Conservation (phyloP, 2,329 filamentous ascomycete species). For the Magnaporthales sp. region DNA sequence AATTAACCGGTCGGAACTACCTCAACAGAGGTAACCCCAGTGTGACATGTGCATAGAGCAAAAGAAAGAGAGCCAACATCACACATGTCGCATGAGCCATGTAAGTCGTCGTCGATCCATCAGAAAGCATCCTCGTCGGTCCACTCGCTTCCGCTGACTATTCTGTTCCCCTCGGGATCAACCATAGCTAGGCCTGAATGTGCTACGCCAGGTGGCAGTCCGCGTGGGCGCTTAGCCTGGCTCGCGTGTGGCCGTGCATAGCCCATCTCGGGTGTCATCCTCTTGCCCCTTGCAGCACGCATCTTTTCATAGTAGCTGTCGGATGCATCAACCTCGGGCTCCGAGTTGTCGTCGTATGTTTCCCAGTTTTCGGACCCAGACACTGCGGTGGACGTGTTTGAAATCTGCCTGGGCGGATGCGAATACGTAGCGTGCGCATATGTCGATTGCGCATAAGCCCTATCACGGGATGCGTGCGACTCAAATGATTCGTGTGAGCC, state of each 20-base stretch:
- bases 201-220: constrained; percentile 36
- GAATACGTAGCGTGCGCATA: constrained; percentile 31
- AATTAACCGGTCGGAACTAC: background rate
- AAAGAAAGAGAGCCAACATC: background rate
- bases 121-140: constrained; percentile 55
- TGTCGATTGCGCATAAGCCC: constrained; percentile 15
- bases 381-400: constrained; percentile 64
- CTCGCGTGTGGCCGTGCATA: constrained; percentile 26
- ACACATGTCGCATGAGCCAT: background rate
- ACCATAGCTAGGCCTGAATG: constrained; percentile 40
- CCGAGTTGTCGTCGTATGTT: constrained; percentile 80
- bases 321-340: constrained; percentile 65
- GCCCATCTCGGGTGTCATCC: constrained; percentile 42
- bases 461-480: constrained; percentile 6
- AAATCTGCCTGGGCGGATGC: constrained; percentile 54
- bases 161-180: constrained; percentile 52
- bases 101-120: constrained; percentile 14
- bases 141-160: constrained; percentile 58
- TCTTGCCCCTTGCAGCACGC: constrained; percentile 59
- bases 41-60: background rate
- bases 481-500: constrained; percentile 4
- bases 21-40: too few relatives aligned
- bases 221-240: constrained; percentile 44
- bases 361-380: constrained; percentile 97
- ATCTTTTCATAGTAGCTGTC: constrained; percentile 77